Evolutionary conservation across 2,329 filamentous ascomycete genomes (phyloP).

Genomic region (Phialocephala sp.): DNA sequence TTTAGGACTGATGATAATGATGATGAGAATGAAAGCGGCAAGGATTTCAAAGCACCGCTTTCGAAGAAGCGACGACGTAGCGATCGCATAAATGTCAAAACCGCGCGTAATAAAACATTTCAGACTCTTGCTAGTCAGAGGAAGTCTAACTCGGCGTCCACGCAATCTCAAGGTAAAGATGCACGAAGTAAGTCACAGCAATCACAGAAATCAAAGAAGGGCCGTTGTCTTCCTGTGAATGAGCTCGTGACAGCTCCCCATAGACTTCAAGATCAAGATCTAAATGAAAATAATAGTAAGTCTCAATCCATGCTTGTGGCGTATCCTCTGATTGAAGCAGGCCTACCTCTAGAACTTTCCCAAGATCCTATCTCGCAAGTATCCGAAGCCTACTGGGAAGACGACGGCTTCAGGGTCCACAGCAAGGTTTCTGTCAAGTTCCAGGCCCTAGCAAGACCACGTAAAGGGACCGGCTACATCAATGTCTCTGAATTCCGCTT

Average conservation of each 20-base stretch:
- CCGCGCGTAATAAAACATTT: not conserved
- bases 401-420: not conserved
- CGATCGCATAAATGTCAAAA: not conserved
- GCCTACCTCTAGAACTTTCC: slow-evolving; percentile 26
- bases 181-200: slow-evolving; percentile 7
- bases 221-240: slow-evolving; percentile 31
- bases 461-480: slow-evolving; percentile 20
- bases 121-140: not conserved
- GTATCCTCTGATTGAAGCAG: slow-evolving; percentile 6
- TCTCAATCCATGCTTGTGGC: not conserved
- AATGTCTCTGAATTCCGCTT: slow-evolving; percentile 32
- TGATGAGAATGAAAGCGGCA: not conserved
- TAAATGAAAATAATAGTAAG: slow-evolving; percentile 23
- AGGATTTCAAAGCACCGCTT: not conserved
- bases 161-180: not conserved
- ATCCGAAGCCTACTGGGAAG: slow-evolving; percentile 10
- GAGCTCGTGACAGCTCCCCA: slow-evolving; percentile 31
- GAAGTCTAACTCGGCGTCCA: not conserved
- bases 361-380: slow-evolving; percentile 37
- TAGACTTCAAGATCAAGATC: slow-evolving; percentile 15
- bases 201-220: slow-evolving; percentile 16
- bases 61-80: not conserved
- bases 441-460: not conserved
- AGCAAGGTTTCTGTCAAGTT: slow-evolving; percentile 5
- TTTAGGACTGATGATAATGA: not conserved